Conservation (phyloP, 208 protist genomes). For the Crithidia bombi region DNA sequence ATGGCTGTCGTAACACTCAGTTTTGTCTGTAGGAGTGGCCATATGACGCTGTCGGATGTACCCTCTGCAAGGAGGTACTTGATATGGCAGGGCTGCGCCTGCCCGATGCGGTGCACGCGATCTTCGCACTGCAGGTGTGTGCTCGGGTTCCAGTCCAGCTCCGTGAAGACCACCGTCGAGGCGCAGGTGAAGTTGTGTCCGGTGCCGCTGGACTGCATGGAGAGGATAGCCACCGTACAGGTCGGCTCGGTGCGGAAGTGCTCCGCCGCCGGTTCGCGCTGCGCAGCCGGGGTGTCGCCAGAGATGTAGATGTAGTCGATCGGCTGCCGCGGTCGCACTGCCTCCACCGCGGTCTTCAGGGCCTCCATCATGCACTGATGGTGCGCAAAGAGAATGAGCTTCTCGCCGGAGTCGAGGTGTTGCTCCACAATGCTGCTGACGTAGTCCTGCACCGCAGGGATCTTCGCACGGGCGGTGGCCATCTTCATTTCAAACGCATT, state of each 20-base stretch:
- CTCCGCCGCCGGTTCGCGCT: constrained; percentile 72
- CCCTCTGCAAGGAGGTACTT: constrained; percentile 94
- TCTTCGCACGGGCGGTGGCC: constrained; percentile 86
- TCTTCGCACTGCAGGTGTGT: constrained; percentile 97
- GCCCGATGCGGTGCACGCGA: constrained; percentile 96
- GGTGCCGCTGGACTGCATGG: constrained; percentile 95
- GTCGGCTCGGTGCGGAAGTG: constrained; percentile 79
- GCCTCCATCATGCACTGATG: constrained; percentile 94
- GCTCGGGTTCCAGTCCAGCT: constrained; percentile 98
- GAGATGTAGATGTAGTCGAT: constrained; percentile 94
- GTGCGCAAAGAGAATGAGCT: constrained; percentile 95
- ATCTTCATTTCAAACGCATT: constrained; percentile 88
- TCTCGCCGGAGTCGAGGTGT: constrained; percentile 76
- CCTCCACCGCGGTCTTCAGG: constrained; percentile 77
- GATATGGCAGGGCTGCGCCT: constrained; percentile 87
- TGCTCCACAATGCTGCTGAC: constrained; percentile 77
- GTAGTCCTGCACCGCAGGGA: constrained; percentile 91
- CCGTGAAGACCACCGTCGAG: constrained; percentile 95
- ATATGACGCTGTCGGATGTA: constrained; percentile 91
- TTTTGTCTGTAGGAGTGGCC: constrained; percentile 90
- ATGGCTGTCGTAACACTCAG: constrained; percentile 82
- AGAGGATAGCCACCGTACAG: constrained; percentile 88
- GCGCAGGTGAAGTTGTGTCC: constrained; percentile 96
- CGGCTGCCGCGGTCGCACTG: constrained; percentile 56
- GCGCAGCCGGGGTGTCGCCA: constrained; percentile 73